Conservation (phyloP, 306 rosid species). For the Castanea mollissima region DNA sequence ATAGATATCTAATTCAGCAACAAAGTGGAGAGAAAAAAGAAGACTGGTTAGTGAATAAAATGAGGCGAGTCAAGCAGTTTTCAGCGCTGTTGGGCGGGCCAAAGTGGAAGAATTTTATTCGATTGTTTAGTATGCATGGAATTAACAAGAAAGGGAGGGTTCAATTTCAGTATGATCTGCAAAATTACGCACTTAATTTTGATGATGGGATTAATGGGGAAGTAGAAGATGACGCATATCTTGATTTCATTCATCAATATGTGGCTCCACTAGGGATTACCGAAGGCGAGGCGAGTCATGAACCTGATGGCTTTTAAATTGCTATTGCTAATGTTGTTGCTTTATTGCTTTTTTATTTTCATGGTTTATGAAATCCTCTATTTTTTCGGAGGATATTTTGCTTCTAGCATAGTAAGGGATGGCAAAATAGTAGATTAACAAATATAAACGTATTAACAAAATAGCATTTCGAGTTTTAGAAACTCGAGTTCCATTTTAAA, state of each 20-base stretch:
- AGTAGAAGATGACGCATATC: not conserved
- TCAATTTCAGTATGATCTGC: slow-evolving; percentile 27
- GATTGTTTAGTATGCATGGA: not conserved
- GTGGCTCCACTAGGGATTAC: slow-evolving; percentile 10
- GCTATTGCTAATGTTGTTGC: not conserved
- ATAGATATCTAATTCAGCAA: slow-evolving; percentile 8
- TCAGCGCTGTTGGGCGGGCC: slow-evolving; percentile 31
- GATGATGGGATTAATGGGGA: slow-evolving; percentile 18
- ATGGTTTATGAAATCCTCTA: no score
- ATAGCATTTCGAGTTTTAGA: no score
- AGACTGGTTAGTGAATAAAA: slow-evolving; percentile 8
- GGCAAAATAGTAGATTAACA: no score
- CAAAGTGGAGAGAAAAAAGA: not conserved
- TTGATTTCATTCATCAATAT: not conserved
- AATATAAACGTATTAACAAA: no score
- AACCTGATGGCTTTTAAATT: not conserved
- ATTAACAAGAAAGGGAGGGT: slow-evolving; percentile 12
- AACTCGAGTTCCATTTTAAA: no score
- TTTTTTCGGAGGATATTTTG: no score
- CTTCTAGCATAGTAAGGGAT: no score
- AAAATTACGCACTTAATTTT: slow-evolving; percentile 32
- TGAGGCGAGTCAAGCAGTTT: slow-evolving; percentile 23
- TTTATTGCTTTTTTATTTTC: no score
- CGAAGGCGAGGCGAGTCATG: not conserved
- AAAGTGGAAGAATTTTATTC: slow-evolving; percentile 32